These are phyloP conservation scores for Tephrocybe sp. DNA, from an alignment of 768 basidiomycete genomes.

Conservation along the genomic window DNA sequence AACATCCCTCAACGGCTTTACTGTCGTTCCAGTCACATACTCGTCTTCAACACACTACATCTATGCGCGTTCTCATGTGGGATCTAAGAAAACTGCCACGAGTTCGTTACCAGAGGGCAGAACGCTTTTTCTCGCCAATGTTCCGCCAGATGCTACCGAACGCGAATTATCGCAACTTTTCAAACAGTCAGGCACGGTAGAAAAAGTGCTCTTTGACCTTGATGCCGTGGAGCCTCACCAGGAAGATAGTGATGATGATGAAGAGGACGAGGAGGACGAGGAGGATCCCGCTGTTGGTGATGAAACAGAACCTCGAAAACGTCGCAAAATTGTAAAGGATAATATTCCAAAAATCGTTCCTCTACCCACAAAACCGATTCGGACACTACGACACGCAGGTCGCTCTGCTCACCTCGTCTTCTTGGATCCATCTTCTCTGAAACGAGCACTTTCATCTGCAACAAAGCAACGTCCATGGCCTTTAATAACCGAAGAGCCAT, in stretches of 20 bases:
- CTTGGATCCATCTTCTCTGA: slow-evolving; percentile 69
- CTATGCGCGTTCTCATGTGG: slow-evolving; percentile 70
- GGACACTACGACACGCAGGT: slow-evolving; percentile 61
- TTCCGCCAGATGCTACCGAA: slow-evolving; percentile 86
- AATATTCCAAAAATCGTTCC: slow-evolving; percentile 53
- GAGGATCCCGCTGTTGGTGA: slow-evolving; percentile 26
- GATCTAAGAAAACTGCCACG: slow-evolving; percentile 37
- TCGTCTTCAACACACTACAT: slow-evolving; percentile 60
- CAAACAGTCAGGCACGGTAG: slow-evolving; percentile 72
- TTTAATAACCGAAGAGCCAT: slow-evolving; percentile 47
- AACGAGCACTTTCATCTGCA: slow-evolving; percentile 56
- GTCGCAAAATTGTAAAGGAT: slow-evolving; percentile 36
- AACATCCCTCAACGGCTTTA: slow-evolving; percentile 43
- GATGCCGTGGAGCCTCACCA: slow-evolving; percentile 41
- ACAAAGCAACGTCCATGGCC: slow-evolving; percentile 66
- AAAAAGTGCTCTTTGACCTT: slow-evolving; percentile 65
- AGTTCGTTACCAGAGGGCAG: slow-evolving; percentile 46
- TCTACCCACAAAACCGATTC: slow-evolving; percentile 50
- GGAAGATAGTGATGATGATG: slow-evolving; percentile 39
- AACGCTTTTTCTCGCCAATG: slow-evolving; percentile 85
- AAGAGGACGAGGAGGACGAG: slow-evolving; percentile 36
- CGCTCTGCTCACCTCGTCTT: slow-evolving; percentile 67
- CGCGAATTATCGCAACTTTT: slow-evolving; percentile 78
- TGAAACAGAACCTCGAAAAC: slow-evolving; percentile 35
- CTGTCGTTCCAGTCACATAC: slow-evolving; percentile 42